Conservation (phyloP, 306 rosid genomes). For the Gillenia trifoliata region DNA sequence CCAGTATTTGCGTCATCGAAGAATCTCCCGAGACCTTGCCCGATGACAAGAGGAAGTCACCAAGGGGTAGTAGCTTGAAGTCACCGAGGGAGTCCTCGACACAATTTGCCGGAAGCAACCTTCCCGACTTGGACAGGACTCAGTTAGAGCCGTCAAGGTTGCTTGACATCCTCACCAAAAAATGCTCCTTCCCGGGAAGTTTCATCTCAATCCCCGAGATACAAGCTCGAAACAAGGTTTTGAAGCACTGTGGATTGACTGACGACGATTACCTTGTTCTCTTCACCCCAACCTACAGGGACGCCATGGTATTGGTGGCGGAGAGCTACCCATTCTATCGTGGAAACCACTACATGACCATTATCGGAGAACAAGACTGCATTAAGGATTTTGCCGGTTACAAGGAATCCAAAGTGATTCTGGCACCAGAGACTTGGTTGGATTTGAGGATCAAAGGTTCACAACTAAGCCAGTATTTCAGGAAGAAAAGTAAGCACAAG, state of each 20-base stretch:
- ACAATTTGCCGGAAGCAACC: constrained; percentile 53
- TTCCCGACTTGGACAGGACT: constrained; percentile 63
- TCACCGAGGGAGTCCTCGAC: constrained; percentile 47
- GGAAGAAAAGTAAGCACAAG: constrained; percentile 75
- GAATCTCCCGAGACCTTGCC: constrained; percentile 49
- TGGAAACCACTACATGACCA: constrained; percentile 63
- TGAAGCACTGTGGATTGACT: constrained; percentile 70
- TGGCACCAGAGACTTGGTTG: constrained; percentile 67
- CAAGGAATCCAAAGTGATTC: constrained; percentile 64
- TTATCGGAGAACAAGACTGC: constrained; percentile 46
- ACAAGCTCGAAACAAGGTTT: constrained; percentile 61
- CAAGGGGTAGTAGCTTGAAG: constrained; percentile 32
- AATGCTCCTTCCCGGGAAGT: constrained; percentile 70
- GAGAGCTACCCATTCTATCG: constrained; percentile 74
- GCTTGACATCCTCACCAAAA: constrained; percentile 66
- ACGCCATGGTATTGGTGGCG: constrained; percentile 73
- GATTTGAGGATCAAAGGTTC: constrained; percentile 87
- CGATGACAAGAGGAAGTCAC: constrained; percentile 61
- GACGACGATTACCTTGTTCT: constrained; percentile 70
- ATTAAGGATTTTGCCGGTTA: constrained; percentile 58
- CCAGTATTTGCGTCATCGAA: constrained; percentile 61
- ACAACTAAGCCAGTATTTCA: constrained; percentile 67
- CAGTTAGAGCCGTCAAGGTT: constrained; percentile 75
- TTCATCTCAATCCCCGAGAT: constrained; percentile 79
- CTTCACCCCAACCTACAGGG: constrained; percentile 62